A percentile compares a stretch with the other conserved stretches of the same genome.
Evolutionary conservation across 305 asterid genomes (phyloP).

Genomic region (Solanum hybrid): DNA sequence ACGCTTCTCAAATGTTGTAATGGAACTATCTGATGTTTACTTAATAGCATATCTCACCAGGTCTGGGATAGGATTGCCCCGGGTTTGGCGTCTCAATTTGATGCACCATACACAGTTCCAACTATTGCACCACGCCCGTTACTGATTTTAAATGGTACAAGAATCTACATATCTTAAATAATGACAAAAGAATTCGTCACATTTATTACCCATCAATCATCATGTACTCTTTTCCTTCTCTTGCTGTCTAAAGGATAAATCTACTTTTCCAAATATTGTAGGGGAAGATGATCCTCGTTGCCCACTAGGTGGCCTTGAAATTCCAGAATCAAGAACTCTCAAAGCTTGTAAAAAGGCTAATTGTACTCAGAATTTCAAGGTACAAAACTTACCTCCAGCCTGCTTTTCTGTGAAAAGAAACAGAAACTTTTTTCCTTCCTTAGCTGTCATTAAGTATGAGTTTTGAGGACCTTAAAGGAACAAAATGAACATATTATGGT

Average conservation of each 20-base stretch:
- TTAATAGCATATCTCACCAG: conserved; percentile 18
- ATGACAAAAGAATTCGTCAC: not conserved
- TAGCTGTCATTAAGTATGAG: not conserved
- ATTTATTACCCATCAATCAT: not conserved
- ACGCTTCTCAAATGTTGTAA: not conserved
- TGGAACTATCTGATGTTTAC: not conserved
- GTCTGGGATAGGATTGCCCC: conserved; percentile 96
- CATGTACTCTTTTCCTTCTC: not conserved
- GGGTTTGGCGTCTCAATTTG: conserved; percentile 62
- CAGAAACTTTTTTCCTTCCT: not conserved
- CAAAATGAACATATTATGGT: not conserved
- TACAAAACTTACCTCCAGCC: not conserved
- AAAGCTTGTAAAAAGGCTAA: conserved; percentile 25
- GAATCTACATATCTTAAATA: not conserved
- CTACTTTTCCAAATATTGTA: conserved; percentile 11
- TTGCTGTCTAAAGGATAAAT: conserved; percentile 5
- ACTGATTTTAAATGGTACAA: conserved; percentile 62
- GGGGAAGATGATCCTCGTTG: conserved; percentile 83
- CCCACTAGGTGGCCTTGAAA: conserved; percentile 56
- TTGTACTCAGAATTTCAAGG: conserved; percentile 43
- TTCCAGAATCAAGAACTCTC: conserved; percentile 40
- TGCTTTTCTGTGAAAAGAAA: not conserved
- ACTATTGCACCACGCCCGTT: conserved; percentile 78
- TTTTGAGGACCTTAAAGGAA: not conserved
- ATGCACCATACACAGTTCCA: conserved; percentile 64